Evolutionary conservation across 306 rosid genomes (phyloP).

Genomic region (Prunus mira): DNA sequence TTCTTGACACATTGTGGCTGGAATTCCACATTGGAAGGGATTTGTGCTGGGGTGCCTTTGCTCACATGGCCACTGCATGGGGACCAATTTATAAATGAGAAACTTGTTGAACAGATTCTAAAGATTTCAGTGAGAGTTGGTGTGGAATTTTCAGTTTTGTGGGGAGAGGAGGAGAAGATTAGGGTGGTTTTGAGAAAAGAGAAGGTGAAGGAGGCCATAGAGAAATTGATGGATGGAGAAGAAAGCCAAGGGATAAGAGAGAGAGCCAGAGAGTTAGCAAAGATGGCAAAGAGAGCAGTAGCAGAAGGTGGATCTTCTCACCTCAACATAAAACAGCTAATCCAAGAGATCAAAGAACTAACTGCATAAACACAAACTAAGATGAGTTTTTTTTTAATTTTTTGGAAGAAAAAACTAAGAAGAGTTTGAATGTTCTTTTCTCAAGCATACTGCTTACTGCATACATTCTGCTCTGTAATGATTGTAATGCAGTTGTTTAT

Average conservation of each 20-base stretch:
- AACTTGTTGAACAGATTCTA: constrained; percentile 22
- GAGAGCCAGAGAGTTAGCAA: constrained; percentile 11
- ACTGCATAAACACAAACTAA: no score
- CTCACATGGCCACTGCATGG: constrained; percentile 35
- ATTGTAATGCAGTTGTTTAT: no score
- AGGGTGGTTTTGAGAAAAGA: constrained; percentile 24
- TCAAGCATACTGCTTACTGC: no score
- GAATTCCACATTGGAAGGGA: constrained; percentile 31
- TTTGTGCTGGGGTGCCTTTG: constrained; percentile 41
- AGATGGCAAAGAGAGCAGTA: constrained; percentile 25
- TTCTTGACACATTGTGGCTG: constrained; percentile 39
- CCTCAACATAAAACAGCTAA: neutral
- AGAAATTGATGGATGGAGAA: constrained; percentile 20
- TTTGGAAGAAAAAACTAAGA: no score
- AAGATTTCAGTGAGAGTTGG: constrained; percentile 31
- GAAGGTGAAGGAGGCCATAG: constrained; percentile 25
- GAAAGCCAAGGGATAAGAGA: constrained; percentile 14
- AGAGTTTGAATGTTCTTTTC: no score
- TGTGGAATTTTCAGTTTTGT: constrained; percentile 10
- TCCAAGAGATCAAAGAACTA: neutral
- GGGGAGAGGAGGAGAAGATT: constrained; percentile 34
- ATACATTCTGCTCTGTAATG: no score
- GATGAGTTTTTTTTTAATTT: no score
- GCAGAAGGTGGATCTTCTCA: constrained; percentile 35
- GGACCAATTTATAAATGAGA: constrained; percentile 41